phyloP scores from a whole-genome alignment of 1,139 yeast species.

The Scheffersomyces lignicola region DNA sequence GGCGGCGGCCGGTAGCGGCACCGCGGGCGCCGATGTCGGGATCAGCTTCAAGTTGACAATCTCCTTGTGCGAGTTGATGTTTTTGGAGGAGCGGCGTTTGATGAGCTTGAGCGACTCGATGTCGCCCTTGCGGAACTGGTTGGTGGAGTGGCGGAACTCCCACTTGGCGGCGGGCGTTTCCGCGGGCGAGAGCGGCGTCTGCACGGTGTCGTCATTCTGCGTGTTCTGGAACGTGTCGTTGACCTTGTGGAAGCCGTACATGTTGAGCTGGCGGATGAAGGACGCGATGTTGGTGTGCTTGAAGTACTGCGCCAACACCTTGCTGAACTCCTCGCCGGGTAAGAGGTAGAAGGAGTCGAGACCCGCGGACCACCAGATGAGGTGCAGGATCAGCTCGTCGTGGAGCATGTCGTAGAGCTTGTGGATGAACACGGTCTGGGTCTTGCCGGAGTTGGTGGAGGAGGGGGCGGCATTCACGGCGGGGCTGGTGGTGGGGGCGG shows the following conservation, averaged over 20 bases:
- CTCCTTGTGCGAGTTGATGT: conserved; percentile 43
- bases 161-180: conserved; percentile 29
- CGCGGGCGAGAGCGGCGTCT: background rate
- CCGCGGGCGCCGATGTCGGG: conserved; percentile 26
- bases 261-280: conserved; percentile 75
- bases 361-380: conserved; percentile 45
- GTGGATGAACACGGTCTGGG: conserved; percentile 62
- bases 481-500: conserved; percentile 2
- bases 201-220: conserved; percentile 9
- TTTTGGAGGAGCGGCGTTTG: conserved; percentile 64
- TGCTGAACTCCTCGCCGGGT: conserved; percentile 61
- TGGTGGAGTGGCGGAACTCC: conserved; percentile 73
- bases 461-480: conserved; percentile 1
- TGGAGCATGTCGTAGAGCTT: conserved; percentile 65
- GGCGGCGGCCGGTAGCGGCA: conserved; percentile 4
- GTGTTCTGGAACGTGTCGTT: conserved; percentile 35
- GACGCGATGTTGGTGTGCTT: conserved; percentile 79
- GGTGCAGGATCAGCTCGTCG: conserved; percentile 48
- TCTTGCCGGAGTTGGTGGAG: conserved; percentile 22
- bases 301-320: conserved; percentile 63
- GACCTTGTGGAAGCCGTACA: conserved; percentile 81
- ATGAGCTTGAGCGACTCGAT: conserved; percentile 55
- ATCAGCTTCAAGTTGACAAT: conserved; percentile 39
- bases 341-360: conserved; percentile 40
- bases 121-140: conserved; percentile 66